These are phyloP conservation scores for Rhizomucor miehei DNA, from an alignment of 371 early-diverging fungal genomes.

Conservation along the genomic window DNA sequence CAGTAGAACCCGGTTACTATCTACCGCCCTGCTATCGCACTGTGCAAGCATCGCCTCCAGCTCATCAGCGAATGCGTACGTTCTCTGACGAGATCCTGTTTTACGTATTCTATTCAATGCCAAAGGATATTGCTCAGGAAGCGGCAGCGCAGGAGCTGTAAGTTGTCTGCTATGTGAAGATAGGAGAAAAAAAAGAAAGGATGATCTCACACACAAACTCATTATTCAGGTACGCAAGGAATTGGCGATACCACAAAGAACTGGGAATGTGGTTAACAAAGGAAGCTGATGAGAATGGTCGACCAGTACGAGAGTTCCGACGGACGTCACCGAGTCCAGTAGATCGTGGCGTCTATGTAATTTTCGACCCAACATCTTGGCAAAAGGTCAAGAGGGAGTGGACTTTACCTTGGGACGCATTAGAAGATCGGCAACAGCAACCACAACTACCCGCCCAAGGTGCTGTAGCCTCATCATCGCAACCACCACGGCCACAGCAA, in stretches of 20 bases:
- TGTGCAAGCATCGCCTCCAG: conserved; percentile 65
- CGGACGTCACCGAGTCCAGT: conserved; percentile 42
- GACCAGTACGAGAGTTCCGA: conserved; percentile 21
- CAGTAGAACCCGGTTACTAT: conserved; percentile 70
- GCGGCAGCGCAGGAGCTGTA: conserved; percentile 86
- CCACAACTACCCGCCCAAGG: conserved; percentile 4
- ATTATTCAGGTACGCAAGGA: conserved; percentile 56
- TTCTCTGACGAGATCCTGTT: conserved; percentile 91
- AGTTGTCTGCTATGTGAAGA: conserved; percentile 4
- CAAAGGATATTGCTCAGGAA: conserved; percentile 82
- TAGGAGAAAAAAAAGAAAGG: neutral
- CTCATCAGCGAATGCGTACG: conserved; percentile 59
- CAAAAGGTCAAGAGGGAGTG: conserved; percentile 78
- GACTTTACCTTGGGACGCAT: conserved; percentile 69
- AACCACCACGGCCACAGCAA: conserved; percentile 2
- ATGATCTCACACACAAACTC: neutral
- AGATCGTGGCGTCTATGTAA: conserved; percentile 77
- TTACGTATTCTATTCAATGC: conserved; percentile 91
- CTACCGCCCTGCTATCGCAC: conserved; percentile 69
- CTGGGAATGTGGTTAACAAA: conserved; percentile 79
- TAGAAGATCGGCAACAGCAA: conserved; percentile 70
- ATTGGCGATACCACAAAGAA: conserved; percentile 90
- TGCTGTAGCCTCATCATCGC: conserved; percentile 1
- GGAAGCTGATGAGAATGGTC: conserved; percentile 37
- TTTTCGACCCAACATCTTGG: conserved; percentile 84